Evolutionary conservation across 2,329 filamentous ascomycete genomes (phyloP).

Genomic region (Cytospora piceicola): DNA sequence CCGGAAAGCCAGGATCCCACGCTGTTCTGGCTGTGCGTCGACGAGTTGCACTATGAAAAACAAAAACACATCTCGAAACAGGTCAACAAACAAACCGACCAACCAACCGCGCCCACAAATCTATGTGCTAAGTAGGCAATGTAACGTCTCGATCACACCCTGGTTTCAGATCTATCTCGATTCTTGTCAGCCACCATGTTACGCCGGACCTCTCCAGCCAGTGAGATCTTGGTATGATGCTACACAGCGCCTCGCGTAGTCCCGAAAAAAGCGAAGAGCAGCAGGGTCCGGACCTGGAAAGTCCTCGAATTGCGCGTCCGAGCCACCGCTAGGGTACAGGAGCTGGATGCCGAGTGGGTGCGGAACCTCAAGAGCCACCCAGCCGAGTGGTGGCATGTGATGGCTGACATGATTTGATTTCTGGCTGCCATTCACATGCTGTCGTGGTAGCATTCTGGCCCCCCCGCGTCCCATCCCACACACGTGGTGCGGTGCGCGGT

Average conservation of each 20-base stretch:
- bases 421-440: slow-evolving; percentile 9
- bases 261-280: slow-evolving; percentile 11
- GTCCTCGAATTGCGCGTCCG: slow-evolving; percentile 6
- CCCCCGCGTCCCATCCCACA: slow-evolving; percentile 6
- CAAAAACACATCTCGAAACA: slow-evolving; percentile 7
- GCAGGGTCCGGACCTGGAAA: slow-evolving; percentile 2
- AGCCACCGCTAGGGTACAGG: background rate
- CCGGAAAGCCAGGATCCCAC: background rate
- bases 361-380: background rate
- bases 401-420: background rate
- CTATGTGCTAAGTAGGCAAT: background rate
- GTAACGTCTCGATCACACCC: slow-evolving; percentile 16
- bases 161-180: slow-evolving; percentile 23
- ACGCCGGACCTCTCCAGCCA: slow-evolving; percentile 5
- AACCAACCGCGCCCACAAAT: slow-evolving; percentile 14
- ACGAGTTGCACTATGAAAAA: background rate
- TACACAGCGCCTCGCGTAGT: slow-evolving; percentile 18
- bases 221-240: slow-evolving; percentile 14
- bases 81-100: background rate
- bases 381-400: background rate
- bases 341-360: slow-evolving; percentile 9
- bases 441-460: slow-evolving; percentile 10
- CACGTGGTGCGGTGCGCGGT: slow-evolving; percentile 23
- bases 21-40: background rate
- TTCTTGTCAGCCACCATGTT: slow-evolving; percentile 10